Base-by-base conservation (phyloP, 331 rosid genomes). In the Cydonia oblonga region DNA sequence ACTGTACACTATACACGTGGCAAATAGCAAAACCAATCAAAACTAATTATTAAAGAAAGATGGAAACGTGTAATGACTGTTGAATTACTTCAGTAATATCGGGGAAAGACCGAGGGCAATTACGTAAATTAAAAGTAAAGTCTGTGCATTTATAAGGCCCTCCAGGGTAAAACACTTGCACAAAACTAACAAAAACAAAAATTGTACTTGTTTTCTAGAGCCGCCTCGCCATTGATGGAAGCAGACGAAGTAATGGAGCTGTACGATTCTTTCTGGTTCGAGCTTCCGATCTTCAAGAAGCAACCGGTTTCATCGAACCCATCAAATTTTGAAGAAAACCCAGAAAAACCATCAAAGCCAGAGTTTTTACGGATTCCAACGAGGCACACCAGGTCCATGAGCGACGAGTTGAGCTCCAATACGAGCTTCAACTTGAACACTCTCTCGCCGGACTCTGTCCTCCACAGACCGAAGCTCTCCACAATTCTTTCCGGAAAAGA, bases 221-320 rank as follows among this genome's bases (percentile, higher is more conserved):
- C 67, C 22, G 68, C 20, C 68, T 18, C 67, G 75, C 80, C 86
- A 71, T 65, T 76, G 15, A 93, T 93, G 98, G 90, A 93, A 54
- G 87, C 85, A 11, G 92, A 79, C 19, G 73, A 72, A 71, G 24
- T 90, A 57, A 69, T 90, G 70, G 66, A 85, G 49, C 89, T 93
- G 54, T 84, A 79, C 25, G 90, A 87, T 70, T 86, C 73, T 29
- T 79, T n/a, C 83, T 93, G 98, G 97, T 93, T 84, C 40, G 84
- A 87, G 76, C 66, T 24, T 32, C 58, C 66, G 66, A 79, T 75
- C 61, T 51, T 89, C 80, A 75, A 83, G 73, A 75, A 70, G 20
- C 52, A 30, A 33, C 58, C 78, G 19, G 68, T 28, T 68, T 63
- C 80, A 23, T 42, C 67, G 49, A 69, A 7, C 15, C 52, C 87